A percentile compares a stretch with the other conserved stretches of the same genome.
Conservation (phyloP, 257 asterid species). For the Solanum clarkiae region DNA sequence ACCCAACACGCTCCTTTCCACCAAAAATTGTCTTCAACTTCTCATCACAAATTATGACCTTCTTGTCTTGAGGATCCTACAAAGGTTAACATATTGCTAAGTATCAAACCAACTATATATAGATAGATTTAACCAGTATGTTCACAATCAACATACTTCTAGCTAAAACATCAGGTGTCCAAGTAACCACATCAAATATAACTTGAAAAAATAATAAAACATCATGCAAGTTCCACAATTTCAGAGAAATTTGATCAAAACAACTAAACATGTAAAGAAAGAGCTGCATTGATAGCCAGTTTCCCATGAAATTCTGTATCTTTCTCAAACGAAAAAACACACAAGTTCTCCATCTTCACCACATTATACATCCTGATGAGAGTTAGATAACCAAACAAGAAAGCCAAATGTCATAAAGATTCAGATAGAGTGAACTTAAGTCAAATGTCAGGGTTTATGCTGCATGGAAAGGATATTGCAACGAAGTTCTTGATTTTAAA, state of each 20-base stretch:
- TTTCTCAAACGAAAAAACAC: background rate
- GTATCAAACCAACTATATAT: background rate
- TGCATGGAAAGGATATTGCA: background rate
- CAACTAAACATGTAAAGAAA: background rate
- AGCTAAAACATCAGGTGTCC: background rate
- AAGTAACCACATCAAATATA: background rate
- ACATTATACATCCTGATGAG: background rate
- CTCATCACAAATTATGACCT: constrained; percentile 77
- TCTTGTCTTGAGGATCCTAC: constrained; percentile 83
- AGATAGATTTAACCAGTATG: background rate
- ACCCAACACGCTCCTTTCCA: constrained; percentile 72
- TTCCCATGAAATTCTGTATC: background rate
- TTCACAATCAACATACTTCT: background rate
- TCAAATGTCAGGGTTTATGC: background rate
- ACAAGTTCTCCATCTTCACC: background rate
- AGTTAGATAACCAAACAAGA: background rate
- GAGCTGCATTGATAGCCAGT: background rate
- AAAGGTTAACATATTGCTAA: background rate
- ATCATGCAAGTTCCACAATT: background rate
- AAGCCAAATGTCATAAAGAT: background rate
- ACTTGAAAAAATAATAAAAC: background rate
- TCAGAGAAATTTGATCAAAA: background rate
- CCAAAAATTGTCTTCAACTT: constrained; percentile 67
- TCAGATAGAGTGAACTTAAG: background rate
- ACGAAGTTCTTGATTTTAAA: background rate